A percentile compares a stretch with the other conserved stretches of the same genome.
phyloP scores from a whole-genome alignment of 108 stramenopile species.

The Stephanodiscus minutulus region DNA sequence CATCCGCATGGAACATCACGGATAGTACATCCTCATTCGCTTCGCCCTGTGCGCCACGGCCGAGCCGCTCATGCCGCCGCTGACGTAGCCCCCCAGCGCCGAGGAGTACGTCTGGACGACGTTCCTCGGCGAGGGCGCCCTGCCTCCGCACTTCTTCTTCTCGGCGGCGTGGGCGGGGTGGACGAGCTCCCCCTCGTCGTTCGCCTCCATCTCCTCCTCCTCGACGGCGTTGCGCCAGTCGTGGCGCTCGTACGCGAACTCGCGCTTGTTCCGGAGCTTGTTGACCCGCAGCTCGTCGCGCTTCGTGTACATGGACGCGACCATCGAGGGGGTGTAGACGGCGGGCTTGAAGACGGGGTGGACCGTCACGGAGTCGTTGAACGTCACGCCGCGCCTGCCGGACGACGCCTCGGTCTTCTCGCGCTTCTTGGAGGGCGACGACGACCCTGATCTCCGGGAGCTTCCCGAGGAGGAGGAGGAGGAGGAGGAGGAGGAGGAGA shows the following conservation, averaged over 20 bases:
- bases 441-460: not conserved
- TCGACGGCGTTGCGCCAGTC: constrained; percentile 55
- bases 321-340: constrained; percentile 31
- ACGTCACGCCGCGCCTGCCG: constrained; percentile 27
- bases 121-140: not conserved
- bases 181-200: constrained; percentile 31
- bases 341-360: constrained; percentile 31
- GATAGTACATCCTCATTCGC: constrained; percentile 52
- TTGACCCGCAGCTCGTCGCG: constrained; percentile 38
- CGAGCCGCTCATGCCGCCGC: constrained; percentile 5
- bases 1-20: constrained; percentile 16
- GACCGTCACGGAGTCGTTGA: constrained; percentile 37
- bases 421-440: constrained; percentile 3
- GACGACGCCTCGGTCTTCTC: not conserved
- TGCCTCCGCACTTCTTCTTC: constrained; percentile 1
- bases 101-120: constrained; percentile 20
- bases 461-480: not conserved
- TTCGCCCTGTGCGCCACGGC: constrained; percentile 36
- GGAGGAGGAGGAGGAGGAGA: not conserved
- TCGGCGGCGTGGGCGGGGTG: constrained; percentile 45
- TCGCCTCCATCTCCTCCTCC: constrained; percentile 42
- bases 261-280: constrained; percentile 47
- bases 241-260: constrained; percentile 44
- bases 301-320: constrained; percentile 34
- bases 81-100: constrained; percentile 18